Base-by-base conservation (phyloP, 805 yeast species). In the Candida qinlingensis region DNA sequence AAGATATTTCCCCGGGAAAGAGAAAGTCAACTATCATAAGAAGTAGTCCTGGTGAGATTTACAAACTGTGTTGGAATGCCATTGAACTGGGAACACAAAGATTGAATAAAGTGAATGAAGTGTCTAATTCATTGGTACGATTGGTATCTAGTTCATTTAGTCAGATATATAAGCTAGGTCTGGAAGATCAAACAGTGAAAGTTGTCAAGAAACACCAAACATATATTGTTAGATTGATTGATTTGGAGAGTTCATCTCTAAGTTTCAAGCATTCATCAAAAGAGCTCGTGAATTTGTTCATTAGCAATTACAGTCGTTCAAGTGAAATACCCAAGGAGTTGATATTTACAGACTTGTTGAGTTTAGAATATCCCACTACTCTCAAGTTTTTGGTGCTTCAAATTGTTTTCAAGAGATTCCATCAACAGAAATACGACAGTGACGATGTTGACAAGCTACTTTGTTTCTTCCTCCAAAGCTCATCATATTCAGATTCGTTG, bases 61-160 rank as follows among this genome's bases (percentile, higher is more conserved):
- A 40, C 26, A 52, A 50, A 30, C 49, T 60, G 28, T 61, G 65
- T 41, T 35, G 38, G 9, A 47, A 46, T 30, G 59, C 63, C 4
- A 52, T 61, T 29, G 61, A 59, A 2, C 52, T 59, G 28, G 56
- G 53, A 3, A n/a, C 58, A 4, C 41, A 45, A 13, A 51, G 54
- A 11, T 33, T 57, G 10, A 39, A 49, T 5, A 41, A 45, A 7
- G 38, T 53, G n/a, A 50, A 37, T 52, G 29, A 54, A 41, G 37
- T 46, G 53, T n/a, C 42, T 44, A 11, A 43, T 2, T 41, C 59
- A 3, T 49, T 56, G 27, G 31, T 60, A 43, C 54, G 50, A 37
- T 50, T 61, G 37, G 50, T 57, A 0, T 58, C 63, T 3, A 52
- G 54, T 1, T 50, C 61, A 11, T 61, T 61, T 41, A 28, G n/a